phyloP scores from a whole-genome alignment of 1,139 yeast genomes.

The Wickerhamomyces sp. region DNA sequence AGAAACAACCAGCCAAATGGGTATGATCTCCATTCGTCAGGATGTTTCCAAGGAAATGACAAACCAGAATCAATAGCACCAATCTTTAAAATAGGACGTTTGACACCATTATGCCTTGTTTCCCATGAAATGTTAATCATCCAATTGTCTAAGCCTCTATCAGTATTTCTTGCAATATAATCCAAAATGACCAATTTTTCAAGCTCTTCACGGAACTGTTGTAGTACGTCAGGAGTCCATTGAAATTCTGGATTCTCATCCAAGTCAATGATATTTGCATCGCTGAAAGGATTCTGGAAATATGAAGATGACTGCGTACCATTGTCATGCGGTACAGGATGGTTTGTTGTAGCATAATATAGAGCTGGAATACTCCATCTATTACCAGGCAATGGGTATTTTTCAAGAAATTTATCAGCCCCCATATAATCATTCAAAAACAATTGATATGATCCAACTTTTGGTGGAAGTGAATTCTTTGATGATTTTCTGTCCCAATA shows the following conservation, averaged over 20 bases:
- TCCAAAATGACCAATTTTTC: slow-evolving; percentile 70
- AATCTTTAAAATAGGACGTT: slow-evolving; percentile 42
- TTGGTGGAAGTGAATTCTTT: slow-evolving; percentile 33
- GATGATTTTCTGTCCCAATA: slow-evolving; percentile 41
- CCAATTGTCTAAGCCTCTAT: slow-evolving; percentile 75
- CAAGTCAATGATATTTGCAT: slow-evolving; percentile 13
- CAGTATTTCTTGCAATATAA: slow-evolving; percentile 72
- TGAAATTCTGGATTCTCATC: slow-evolving; percentile 30
- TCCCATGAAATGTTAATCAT: slow-evolving; percentile 61
- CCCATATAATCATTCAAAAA: slow-evolving; percentile 56
- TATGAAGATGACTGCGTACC: no score
- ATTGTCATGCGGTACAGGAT: slow-evolving; percentile 2
- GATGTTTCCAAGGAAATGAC: slow-evolving; percentile 80
- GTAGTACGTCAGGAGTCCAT: slow-evolving; percentile 52
- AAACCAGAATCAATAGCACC: slow-evolving; percentile 80
- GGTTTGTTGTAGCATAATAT: slow-evolving; percentile 5
- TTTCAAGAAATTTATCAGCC: slow-evolving; percentile 56
- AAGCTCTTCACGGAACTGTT: slow-evolving; percentile 55
- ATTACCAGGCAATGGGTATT: slow-evolving; percentile 51
- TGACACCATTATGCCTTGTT: slow-evolving; percentile 17
- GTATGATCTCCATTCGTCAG: slow-evolving; percentile 77
- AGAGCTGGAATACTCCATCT: slow-evolving; percentile 15
- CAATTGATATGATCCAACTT: slow-evolving; percentile 66
- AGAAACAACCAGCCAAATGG: slow-evolving; percentile 78
- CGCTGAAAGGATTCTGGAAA: neutral